These are phyloP conservation scores for Coemansia sp. DNA, from an alignment of 192 early-diverging fungal species.

Conservation along the genomic window DNA sequence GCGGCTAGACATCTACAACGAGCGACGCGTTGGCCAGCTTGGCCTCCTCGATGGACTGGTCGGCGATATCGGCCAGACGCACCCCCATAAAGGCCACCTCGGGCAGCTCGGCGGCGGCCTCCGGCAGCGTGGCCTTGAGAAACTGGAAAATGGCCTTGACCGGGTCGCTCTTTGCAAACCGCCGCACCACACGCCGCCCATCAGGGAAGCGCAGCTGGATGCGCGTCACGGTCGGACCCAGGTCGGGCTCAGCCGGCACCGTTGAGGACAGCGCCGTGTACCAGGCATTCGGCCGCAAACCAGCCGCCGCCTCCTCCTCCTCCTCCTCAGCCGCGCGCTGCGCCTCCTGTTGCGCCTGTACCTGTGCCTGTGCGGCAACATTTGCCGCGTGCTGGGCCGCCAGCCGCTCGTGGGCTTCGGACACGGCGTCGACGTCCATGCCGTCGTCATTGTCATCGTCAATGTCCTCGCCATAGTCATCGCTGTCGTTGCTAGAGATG, in stretches of 20 bases:
- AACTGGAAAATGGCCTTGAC: constrained; percentile 80
- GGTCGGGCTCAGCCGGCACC: constrained; percentile 41
- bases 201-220: constrained; percentile 82
- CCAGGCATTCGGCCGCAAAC: constrained; percentile 15
- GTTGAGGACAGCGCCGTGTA: constrained; percentile 24
- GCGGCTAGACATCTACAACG: constrained; percentile 34
- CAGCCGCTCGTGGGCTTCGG: constrained; percentile 14
- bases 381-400: constrained; percentile 5
- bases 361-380: neutral
- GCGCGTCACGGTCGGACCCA: constrained; percentile 59
- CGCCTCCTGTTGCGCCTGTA: neutral
- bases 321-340: neutral
- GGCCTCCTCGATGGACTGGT: constrained; percentile 70
- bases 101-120: constrained; percentile 55
- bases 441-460: constrained; percentile 12
- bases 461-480: constrained; percentile 23
- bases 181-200: constrained; percentile 71
- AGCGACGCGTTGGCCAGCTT: constrained; percentile 61
- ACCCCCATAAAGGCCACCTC: constrained; percentile 67
- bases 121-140: constrained; percentile 68
- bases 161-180: constrained; percentile 69
- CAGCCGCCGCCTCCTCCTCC: neutral
- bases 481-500: constrained; percentile 10
- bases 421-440: constrained; percentile 37
- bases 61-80: constrained; percentile 60